A percentile compares a stretch with the other conserved stretches of the same genome.
Conservation (phyloP, 768 basidiomycete species). For the Russula sp. region DNA sequence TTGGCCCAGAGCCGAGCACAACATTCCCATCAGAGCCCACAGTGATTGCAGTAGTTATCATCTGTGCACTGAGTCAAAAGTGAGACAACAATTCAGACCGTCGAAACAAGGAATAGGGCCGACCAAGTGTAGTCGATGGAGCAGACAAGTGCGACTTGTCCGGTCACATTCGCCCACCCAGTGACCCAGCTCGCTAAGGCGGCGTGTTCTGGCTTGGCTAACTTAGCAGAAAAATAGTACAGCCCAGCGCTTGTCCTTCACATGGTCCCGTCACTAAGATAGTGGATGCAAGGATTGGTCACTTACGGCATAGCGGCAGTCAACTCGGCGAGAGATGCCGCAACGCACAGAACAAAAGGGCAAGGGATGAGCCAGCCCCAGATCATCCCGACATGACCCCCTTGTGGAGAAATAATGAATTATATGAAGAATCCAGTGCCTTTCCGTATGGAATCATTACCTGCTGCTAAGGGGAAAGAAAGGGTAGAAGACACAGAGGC, state of each 20-base stretch:
- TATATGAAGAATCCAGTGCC: not conserved
- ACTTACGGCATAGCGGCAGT: conserved; percentile 67
- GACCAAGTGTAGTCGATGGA: conserved; percentile 68
- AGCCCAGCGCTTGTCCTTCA: conserved; percentile 70
- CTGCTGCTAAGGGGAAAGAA: conserved; percentile 54
- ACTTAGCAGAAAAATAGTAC: conserved; percentile 71
- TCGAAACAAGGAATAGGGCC: conserved; percentile 13
- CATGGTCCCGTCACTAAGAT: not conserved
- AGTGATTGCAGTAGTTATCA: conserved; percentile 66
- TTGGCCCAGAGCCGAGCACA: conserved; percentile 49
- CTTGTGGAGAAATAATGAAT: conserved; percentile 27
- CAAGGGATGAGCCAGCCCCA: conserved; percentile 72
- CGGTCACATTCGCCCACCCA: conserved; percentile 70
- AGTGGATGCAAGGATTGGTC: too few relatives aligned
- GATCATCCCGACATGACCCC: conserved; percentile 71
- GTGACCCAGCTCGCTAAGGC: conserved; percentile 62
- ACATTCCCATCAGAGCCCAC: conserved; percentile 49
- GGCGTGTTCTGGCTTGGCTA: conserved; percentile 55
- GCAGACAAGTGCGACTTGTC: conserved; percentile 61
- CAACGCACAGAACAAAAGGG: conserved; percentile 59
- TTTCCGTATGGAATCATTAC: conserved; percentile 29
- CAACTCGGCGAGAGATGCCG: conserved; percentile 66
- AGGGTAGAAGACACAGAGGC: conserved; percentile 62
- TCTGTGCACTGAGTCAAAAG: conserved; percentile 45
- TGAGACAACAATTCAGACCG: not conserved